A percentile compares a stretch with the other conserved stretches of the same genome.
phyloP scores from a whole-genome alignment of 2,329 filamentous ascomycete species.

The Ophiostoma ulmi region DNA sequence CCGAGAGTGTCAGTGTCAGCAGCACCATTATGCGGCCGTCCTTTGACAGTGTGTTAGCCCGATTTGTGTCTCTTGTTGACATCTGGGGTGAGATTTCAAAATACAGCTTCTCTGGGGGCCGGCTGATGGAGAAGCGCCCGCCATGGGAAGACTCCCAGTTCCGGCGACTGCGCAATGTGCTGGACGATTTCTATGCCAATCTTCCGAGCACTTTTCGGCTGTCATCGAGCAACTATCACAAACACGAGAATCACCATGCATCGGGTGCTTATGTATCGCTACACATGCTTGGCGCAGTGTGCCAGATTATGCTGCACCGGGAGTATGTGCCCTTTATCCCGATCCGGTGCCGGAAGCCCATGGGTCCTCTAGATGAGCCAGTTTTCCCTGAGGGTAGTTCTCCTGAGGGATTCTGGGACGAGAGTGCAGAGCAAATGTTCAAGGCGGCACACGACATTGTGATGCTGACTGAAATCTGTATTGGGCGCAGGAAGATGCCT shows the following conservation, averaged over 20 bases:
- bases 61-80: constrained; percentile 55
- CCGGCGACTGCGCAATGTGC: constrained; percentile 45
- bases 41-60: constrained; percentile 46
- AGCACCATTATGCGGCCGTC: constrained; percentile 22
- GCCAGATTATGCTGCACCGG: constrained; percentile 62
- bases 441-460: constrained; percentile 58
- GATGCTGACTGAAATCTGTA: constrained; percentile 58
- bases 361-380: constrained; percentile 56
- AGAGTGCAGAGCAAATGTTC: constrained; percentile 59
- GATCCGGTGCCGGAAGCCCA: constrained; percentile 46
- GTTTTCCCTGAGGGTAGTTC: constrained; percentile 46
- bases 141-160: constrained; percentile 58
- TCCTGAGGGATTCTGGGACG: constrained; percentile 56
- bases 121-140: constrained; percentile 46
- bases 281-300: constrained; percentile 61
- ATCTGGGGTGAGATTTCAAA: constrained; percentile 55
- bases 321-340: constrained; percentile 65
- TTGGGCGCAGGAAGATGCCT: constrained; percentile 52
- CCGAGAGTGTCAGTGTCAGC: neutral
- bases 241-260: constrained; percentile 59
- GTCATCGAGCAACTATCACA: constrained; percentile 57
- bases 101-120: constrained; percentile 50
- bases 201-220: constrained; percentile 55
- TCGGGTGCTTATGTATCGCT: constrained; percentile 61
- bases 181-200: constrained; percentile 48